Base-by-base conservation (phyloP, 1,284 basidiomycete genomes). In the Ganoderma meredithae region DNA sequence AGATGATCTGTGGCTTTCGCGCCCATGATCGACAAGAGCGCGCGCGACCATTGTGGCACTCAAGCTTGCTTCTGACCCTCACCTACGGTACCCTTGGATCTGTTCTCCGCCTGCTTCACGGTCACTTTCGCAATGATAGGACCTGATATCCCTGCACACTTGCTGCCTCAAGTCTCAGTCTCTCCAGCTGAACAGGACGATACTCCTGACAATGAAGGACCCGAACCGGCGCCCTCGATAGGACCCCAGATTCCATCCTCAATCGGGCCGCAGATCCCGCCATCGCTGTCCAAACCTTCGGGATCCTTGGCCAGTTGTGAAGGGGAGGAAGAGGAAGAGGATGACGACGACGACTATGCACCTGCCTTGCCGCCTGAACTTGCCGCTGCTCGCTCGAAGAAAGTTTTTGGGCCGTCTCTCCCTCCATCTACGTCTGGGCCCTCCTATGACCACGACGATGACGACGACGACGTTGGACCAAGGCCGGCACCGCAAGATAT, bases 381-480 rank as follows among this genome's bases (percentile, higher is more conserved):
- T 41, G 75, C 77, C 33, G 81, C 81, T 27, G 76, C 80, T n/a
- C 82, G 81, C 10, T 39, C 72, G 65, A 74, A 76, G 71, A 75
- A 76, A 62, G 73, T 81, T 8, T 59, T 81, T 22, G 85, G 83
- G 6, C 82, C 85, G 13, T 69, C 83, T 1, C 67, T 83, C 27
- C 81, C 84, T 22, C 71, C 79, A 9, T 71, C 74, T 27, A 69
- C 77, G 39, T 73, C 79, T 4, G 77, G 71, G 40, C 76, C 78
- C 22, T 72, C 39, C 36, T 68, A 71, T 52, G 81, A 85, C 33
- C 83, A 86, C 36, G 87, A 88, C 17, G 89, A 90, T 60, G 87
- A 88, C 64, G 91, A 91, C 60, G 90, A 91, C 64, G 92, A 91
- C 69, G 87, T 93, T 69, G 95, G 94, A 3, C 95, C 95, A 0